Percentiles rank a stretch among this genome's conserved stretches.
Evolutionary conservation across 163 green algal species (phyloP).

Genomic region (Scenedesmus sp.): DNA sequence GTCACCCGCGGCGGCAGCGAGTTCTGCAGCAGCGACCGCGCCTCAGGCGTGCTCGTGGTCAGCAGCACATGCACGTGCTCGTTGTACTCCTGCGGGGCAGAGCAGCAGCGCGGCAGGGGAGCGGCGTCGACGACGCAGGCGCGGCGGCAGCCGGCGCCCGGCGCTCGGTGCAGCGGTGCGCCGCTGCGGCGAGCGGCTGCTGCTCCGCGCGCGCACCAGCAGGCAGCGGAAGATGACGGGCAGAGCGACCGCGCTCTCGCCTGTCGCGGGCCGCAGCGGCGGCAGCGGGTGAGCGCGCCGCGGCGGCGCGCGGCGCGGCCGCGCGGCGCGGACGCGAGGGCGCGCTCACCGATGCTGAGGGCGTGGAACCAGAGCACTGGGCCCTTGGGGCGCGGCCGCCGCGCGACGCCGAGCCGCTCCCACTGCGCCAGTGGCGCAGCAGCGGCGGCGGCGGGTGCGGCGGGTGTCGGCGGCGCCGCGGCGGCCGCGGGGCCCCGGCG

Average conservation of each 20-base stretch:
- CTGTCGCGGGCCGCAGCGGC: background rate
- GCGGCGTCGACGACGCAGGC: no score
- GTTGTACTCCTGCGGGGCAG: conserved; percentile 56
- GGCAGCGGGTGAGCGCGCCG: background rate
- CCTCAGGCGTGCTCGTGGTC: conserved; percentile 49
- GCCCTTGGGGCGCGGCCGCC: conserved; percentile 20
- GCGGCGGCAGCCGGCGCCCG: background rate
- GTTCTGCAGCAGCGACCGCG: conserved; percentile 46
- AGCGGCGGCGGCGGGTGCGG: no score
- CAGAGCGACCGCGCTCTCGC: conserved; percentile 48
- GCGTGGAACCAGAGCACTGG: conserved; percentile 47
- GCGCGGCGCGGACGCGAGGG: no score
- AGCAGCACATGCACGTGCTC: conserved; percentile 61
- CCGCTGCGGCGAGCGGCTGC: background rate
- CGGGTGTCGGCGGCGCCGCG: no score
- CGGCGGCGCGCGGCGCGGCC: background rate
- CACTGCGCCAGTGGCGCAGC: conserved; percentile 1
- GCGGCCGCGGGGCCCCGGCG: no score
- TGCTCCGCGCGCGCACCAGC: conserved; percentile 30
- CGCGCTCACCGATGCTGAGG: conserved; percentile 34
- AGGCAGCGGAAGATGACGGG: conserved; percentile 50
- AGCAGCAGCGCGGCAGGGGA: background rate
- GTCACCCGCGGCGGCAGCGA: conserved; percentile 44
- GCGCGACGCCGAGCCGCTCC: conserved; percentile 23
- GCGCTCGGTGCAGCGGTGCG: no score